Evolutionary conservation across 305 asterid genomes (phyloP).

Genomic region (Fraxinus angustifolia): DNA sequence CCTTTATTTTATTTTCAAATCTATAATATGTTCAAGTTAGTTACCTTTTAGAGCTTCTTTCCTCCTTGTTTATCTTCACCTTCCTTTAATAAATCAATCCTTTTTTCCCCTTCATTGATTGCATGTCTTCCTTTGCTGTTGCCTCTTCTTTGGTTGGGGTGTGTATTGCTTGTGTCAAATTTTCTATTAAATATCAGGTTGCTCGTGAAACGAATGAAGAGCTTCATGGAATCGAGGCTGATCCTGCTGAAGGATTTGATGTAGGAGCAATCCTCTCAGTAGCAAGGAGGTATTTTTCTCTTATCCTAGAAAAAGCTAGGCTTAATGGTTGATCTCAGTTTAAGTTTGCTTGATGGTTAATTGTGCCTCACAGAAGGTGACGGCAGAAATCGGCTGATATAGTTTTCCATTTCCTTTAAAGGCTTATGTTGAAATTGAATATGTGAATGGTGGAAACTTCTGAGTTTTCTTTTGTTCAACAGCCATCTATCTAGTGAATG

Average conservation of each 20-base stretch:
- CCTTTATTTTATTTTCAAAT: not conserved
- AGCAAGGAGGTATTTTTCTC: conserved; percentile 68
- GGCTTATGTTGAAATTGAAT: conserved; percentile 7
- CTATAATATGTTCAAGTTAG: not conserved
- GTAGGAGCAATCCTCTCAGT: conserved; percentile 84
- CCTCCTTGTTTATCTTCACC: not conserved
- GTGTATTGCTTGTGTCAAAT: conserved; percentile 19
- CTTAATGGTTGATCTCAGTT: conserved; percentile 13
- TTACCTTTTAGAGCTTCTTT: not conserved
- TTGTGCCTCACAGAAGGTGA: conserved; percentile 17
- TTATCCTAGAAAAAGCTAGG: conserved; percentile 17
- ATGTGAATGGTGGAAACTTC: conserved; percentile 8
- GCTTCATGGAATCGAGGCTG: conserved; percentile 84
- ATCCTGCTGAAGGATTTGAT: conserved; percentile 81
- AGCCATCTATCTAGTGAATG: conserved; percentile 91
- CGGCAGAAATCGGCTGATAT: conserved; percentile 8
- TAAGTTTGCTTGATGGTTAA: conserved; percentile 8
- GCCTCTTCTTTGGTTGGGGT: conserved; percentile 18
- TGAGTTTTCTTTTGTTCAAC: conserved; percentile 23
- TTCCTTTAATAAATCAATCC: not conserved
- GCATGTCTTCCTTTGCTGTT: conserved; percentile 13
- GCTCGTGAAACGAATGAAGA: conserved; percentile 97
- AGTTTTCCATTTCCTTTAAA: conserved; percentile 11
- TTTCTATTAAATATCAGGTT: conserved; percentile 48
- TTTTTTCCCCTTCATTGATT: conserved; percentile 2